Conservation (phyloP, 441 rosid species). For the Raphanus hybrid region DNA sequence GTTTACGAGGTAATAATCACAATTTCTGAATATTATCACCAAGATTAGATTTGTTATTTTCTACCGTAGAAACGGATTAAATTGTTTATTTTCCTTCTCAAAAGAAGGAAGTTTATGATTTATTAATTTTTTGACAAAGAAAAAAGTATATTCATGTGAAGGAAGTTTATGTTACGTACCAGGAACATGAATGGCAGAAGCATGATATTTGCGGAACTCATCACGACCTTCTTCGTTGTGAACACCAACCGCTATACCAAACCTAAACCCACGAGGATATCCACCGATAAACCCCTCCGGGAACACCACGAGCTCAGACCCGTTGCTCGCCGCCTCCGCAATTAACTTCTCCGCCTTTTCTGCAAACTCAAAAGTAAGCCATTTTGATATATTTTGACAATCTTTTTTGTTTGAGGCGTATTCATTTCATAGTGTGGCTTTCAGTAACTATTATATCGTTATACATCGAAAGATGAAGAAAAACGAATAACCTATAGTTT, state of each 20-base stretch:
- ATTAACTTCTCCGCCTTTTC: constrained; percentile 2
- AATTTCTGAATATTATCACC: too few relatives aligned
- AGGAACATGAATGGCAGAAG: constrained; percentile 3
- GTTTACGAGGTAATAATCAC: neutral
- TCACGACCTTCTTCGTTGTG: neutral
- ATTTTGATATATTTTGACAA: neutral
- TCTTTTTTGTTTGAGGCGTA: neutral
- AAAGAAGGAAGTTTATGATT: too few relatives aligned
- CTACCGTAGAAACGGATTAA: neutral
- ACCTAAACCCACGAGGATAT: constrained; percentile 1
- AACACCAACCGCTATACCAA: neutral
- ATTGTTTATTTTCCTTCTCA: too few relatives aligned
- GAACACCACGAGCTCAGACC: neutral
- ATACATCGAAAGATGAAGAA: too few relatives aligned
- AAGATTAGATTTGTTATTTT: too few relatives aligned
- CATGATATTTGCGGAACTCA: neutral
- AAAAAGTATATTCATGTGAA: neutral
- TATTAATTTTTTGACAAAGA: neutral
- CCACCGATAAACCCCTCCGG: constrained; percentile 6
- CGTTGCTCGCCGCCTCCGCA: constrained; percentile 1
- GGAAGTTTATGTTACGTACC: neutral
- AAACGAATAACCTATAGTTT: neutral
- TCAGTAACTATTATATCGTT: too few relatives aligned
- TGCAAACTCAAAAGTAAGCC: neutral
- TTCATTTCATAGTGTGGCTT: neutral